phyloP scores from a whole-genome alignment of 129 eudicot species.

The Centaurea solstitialis region DNA sequence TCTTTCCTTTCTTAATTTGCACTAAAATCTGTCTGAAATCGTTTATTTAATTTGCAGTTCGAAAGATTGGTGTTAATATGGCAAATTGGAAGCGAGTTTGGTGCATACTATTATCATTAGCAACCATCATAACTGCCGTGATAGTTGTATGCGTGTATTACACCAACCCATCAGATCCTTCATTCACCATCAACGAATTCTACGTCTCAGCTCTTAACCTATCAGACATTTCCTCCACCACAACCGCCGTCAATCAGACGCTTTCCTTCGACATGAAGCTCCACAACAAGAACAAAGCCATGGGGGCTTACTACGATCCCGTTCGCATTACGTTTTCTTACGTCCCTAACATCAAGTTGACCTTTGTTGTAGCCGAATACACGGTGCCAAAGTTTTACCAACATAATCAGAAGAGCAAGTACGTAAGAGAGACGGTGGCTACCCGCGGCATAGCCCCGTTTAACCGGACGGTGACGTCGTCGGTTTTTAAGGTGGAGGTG shows the following conservation, averaged over 20 bases:
- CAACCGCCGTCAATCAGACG: conserved; percentile 30
- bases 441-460: conserved; percentile 24
- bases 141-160: conserved; percentile 27
- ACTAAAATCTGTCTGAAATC: not conserved
- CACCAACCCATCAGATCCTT: conserved; percentile 32
- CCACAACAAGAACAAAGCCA: conserved; percentile 33
- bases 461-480: conserved; percentile 17
- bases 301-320: conserved; percentile 37
- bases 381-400: conserved; percentile 30
- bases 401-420: conserved; percentile 18
- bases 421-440: conserved; percentile 20
- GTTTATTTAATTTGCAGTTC: conserved; percentile 1
- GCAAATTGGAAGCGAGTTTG: not conserved
- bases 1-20: conserved; percentile 1
- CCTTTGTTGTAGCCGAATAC: conserved; percentile 29
- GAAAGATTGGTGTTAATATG: conserved; percentile 10
- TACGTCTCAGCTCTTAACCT: conserved; percentile 33
- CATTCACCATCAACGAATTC: conserved; percentile 32
- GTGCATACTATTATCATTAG: not conserved
- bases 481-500: conserved; percentile 30
- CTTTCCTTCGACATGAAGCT: conserved; percentile 30
- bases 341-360: conserved; percentile 34
- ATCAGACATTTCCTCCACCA: conserved; percentile 34
- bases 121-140: conserved; percentile 22
- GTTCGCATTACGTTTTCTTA: conserved; percentile 26